These are phyloP conservation scores for Pyrenophora tritici-repentis DNA, from an alignment of 2,329 filamentous ascomycete genomes.

Conservation along the genomic window DNA sequence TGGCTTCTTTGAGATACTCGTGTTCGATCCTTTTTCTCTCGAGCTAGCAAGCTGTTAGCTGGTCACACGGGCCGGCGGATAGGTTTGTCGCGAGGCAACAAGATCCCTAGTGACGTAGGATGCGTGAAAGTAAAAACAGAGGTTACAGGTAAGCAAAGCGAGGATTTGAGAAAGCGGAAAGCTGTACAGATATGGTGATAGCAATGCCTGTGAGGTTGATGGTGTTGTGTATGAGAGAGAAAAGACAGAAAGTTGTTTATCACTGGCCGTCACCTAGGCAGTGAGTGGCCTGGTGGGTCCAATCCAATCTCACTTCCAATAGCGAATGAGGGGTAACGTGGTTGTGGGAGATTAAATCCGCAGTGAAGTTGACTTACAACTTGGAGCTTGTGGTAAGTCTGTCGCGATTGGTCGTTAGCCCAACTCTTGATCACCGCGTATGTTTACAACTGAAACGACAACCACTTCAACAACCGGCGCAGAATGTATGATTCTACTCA, in stretches of 20 bases:
- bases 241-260: constrained; percentile 11
- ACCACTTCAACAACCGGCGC: background rate
- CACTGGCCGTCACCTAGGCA: constrained; percentile 8
- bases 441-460: constrained; percentile 7
- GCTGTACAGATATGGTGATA: constrained; percentile 25
- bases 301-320: constrained; percentile 17
- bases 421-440: constrained; percentile 28
- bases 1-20: constrained; percentile 87
- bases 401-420: constrained; percentile 35
- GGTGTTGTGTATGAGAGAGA: constrained; percentile 11
- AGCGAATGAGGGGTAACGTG: constrained; percentile 7
- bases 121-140: constrained; percentile 21
- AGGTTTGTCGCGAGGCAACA: constrained; percentile 20
- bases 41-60: constrained; percentile 62
- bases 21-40: constrained; percentile 94
- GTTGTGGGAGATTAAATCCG: constrained; percentile 17
- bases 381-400: constrained; percentile 75
- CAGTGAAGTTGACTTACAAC: constrained; percentile 64
- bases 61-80: constrained; percentile 22
- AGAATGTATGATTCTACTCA: background rate
- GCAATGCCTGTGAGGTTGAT: constrained; percentile 13
- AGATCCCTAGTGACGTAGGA: constrained; percentile 11
- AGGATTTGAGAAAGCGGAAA: constrained; percentile 21
- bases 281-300: background rate
- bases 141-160: constrained; percentile 9